phyloP scores from a whole-genome alignment of 108 stramenopile genomes.

The Pseudonitzschia delicatissima region DNA sequence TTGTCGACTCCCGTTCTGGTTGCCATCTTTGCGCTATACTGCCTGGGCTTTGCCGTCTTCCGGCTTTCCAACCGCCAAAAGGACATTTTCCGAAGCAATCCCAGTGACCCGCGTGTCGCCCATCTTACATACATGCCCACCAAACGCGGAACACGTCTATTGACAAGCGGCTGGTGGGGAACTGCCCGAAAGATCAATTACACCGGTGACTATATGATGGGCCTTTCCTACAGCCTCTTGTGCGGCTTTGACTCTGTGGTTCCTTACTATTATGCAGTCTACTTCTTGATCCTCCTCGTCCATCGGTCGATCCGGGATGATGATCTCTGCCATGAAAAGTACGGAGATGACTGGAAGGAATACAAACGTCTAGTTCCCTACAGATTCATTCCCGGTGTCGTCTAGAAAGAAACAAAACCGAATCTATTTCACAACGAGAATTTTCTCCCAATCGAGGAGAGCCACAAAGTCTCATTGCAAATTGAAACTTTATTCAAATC shows the following conservation, averaged over 20 bases:
- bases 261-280: conserved; percentile 96
- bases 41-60: conserved; percentile 88
- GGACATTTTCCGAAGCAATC: conserved; percentile 92
- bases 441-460: too few relatives aligned
- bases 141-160: conserved; percentile 82
- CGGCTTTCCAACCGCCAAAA: conserved; percentile 93
- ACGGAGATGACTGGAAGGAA: conserved; percentile 93
- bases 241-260: conserved; percentile 89
- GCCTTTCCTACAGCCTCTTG: conserved; percentile 93
- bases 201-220: conserved; percentile 98
- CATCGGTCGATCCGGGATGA: conserved; percentile 97
- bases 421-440: too few relatives aligned
- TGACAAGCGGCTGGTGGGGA: conserved; percentile 98
- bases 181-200: conserved; percentile 98
- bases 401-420: conserved; percentile 42
- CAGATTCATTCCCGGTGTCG: conserved; percentile 90
- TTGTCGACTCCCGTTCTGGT: conserved; percentile 46
- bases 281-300: conserved; percentile 91
- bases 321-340: conserved; percentile 90
- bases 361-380: conserved; percentile 94
- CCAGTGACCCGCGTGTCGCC: conserved; percentile 56
- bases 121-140: conserved; percentile 72
- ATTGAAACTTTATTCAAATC: too few relatives aligned
- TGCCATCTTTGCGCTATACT: conserved; percentile 55
- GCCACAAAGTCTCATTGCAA: too few relatives aligned